Base-by-base conservation (phyloP, 805 yeast species). In the Yueomyces sp. region DNA sequence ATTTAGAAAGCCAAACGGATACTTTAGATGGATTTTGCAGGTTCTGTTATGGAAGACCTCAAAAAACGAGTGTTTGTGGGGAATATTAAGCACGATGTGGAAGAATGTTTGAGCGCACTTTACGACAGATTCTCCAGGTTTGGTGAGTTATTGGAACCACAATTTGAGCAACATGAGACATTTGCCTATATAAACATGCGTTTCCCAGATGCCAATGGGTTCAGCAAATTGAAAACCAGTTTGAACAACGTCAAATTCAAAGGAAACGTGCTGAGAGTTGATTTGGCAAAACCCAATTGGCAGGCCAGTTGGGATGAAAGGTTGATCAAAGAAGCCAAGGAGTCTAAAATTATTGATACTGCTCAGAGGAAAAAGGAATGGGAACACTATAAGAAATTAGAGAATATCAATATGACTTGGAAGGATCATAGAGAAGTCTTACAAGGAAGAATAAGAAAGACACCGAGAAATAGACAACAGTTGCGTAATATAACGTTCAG, bases 191-290 rank as follows among this genome's bases (percentile, higher is more conserved):
- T 84, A 1, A 76, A 82, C 27, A 65, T 90, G 60, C 62, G 66
- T n/a, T 59, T 80, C 9, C 59, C 69, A 1, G 65, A 68, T 3
- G 66, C 69, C 34, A 26, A 42, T 7, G 42, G 38, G 12, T 76
- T 70, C 44, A 63, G 61, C 1, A 73, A 72, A 40, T 61, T 90
- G 42, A 70, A 72, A 45, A 58, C 64, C 5, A 66, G 82, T 0
- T 71, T 85, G 49, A 74, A 85, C 56, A 92, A 88, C 31, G 74
- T 81, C 2, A 73, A 72, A 28, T 90, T 72, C 62, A 85, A 83
- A 70, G 95, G 94, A 2, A 69, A 81, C 28, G 75, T 71, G 43
- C 60, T 90, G 34, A 66, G 68, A 2, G 63, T 90, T 7, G 76
- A 72, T 42, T 58, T 64, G 39, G 96, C 96, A 3, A 75, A 71